phyloP scores from a whole-genome alignment of 768 basidiomycete genomes.

The Mycena epipterygia region DNA sequence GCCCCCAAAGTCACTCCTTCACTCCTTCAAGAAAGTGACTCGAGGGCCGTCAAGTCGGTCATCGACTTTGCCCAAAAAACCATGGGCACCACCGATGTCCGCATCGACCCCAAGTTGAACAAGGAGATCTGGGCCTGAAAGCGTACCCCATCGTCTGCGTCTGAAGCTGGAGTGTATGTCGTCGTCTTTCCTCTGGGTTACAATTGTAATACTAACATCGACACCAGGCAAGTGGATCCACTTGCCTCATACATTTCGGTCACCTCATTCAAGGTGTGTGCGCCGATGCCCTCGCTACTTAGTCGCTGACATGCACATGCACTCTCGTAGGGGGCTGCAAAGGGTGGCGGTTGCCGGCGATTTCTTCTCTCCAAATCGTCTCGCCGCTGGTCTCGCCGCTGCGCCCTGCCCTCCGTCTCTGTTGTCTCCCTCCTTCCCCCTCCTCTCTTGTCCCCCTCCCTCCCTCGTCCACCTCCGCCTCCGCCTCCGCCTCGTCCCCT shows the following conservation, averaged over 20 bases:
- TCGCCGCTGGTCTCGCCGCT: too few relatives aligned
- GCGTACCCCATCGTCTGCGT: conserved; percentile 91
- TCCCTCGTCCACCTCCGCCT: too few relatives aligned
- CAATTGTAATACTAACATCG: neutral
- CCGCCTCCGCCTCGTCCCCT: too few relatives aligned
- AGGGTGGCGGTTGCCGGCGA: conserved; percentile 85
- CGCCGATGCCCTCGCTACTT: neutral
- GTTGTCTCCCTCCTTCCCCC: too few relatives aligned
- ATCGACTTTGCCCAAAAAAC: conserved; percentile 90
- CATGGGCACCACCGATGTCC: conserved; percentile 96
- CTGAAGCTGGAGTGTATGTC: conserved; percentile 95
- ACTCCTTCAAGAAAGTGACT: too few relatives aligned
- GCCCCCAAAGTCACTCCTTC: too few relatives aligned
- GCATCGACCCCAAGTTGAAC: conserved; percentile 96
- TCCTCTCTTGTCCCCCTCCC: too few relatives aligned
- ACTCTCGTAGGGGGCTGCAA: conserved; percentile 95
- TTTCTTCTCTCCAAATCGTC: too few relatives aligned
- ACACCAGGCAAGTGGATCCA: conserved; percentile 90
- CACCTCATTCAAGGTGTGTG: conserved; percentile 83
- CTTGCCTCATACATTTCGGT: conserved; percentile 89
- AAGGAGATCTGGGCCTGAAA: conserved; percentile 95
- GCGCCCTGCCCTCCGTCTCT: too few relatives aligned
- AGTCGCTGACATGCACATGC: conserved; percentile 17
- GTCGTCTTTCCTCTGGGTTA: conserved; percentile 47
- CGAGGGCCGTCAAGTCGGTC: conserved; percentile 95